Percentiles rank a stretch among this genome's conserved stretches.
phyloP scores from a whole-genome alignment of 192 early-diverging fungal species.

The Coemansia reversa region DNA sequence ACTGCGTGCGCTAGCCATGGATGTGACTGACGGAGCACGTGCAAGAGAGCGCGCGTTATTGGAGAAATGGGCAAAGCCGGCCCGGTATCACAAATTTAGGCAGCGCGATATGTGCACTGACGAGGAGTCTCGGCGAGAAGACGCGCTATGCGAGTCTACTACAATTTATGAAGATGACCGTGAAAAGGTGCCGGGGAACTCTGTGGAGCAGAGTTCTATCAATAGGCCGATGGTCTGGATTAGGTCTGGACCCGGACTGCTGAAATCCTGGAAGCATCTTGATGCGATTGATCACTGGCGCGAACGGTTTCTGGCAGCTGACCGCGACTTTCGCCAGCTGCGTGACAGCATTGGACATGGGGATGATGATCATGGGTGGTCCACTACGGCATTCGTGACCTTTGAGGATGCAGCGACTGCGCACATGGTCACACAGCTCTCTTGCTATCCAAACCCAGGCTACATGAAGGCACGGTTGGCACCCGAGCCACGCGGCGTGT shows the following conservation, averaged over 20 bases:
- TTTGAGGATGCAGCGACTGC: slow-evolving; percentile 71
- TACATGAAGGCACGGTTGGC: slow-evolving; percentile 62
- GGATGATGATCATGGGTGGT: slow-evolving; percentile 21
- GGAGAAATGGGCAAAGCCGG: slow-evolving; percentile 35
- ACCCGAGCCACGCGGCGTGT: slow-evolving; percentile 75
- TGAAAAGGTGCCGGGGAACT: neutral
- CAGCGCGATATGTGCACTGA: neutral
- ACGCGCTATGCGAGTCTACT: neutral
- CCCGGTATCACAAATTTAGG: slow-evolving; percentile 5
- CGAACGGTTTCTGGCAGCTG: slow-evolving; percentile 56
- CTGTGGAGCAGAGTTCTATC: neutral
- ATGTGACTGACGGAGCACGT: slow-evolving; percentile 16
- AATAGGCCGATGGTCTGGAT: slow-evolving; percentile 32
- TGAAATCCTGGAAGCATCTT: slow-evolving; percentile 58
- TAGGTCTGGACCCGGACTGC: slow-evolving; percentile 35
- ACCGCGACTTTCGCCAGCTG: slow-evolving; percentile 56
- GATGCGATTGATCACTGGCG: slow-evolving; percentile 69
- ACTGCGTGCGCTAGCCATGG: slow-evolving; percentile 26
- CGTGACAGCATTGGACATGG: slow-evolving; percentile 21
- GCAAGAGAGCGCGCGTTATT: slow-evolving; percentile 28
- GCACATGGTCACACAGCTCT: slow-evolving; percentile 65
- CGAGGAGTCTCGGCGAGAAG: neutral
- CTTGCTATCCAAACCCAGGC: slow-evolving; percentile 66
- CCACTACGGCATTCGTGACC: slow-evolving; percentile 77
- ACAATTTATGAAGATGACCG: neutral